Evolutionary conservation across 257 asterid species (phyloP), one percentile per base, ranked within the genome.

Genomic region (Petunia axillaris): DNA sequence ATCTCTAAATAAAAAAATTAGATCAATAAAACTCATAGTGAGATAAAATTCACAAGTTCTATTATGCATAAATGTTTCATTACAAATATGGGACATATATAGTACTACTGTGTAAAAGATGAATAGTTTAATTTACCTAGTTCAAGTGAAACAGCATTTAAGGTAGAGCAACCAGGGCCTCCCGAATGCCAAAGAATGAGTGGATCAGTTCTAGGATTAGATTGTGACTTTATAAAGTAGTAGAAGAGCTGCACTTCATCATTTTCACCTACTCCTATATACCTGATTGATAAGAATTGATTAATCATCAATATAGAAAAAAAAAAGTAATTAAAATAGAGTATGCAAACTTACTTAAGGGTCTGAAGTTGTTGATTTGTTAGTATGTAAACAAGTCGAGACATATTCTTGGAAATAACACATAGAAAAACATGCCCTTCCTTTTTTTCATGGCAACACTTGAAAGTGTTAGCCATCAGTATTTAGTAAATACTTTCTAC

Each of bases 81-180:
- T n/a, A 16, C 37, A n/a, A n/a, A n/a, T n/a, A n/a, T n/a, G n/a
- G n/a, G n/a, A n/a, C n/a, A n/a, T 58, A 58, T n/a, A 60, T 60
- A n/a, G 6, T 60, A 4, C 15, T 14, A 5, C 35, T 9, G 25
- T 6, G 35, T 60, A 14, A 14, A 14, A 60, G 38, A 38, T 2
- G 6, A 60, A 60, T 14, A 2, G 66, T 25, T n/a, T n/a, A 60
- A 38, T 60, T n/a, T 75, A 76, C 80, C 80, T 1, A 16, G 53
- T 35, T 76, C 67, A 38, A 3, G 38, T 38, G 15, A 3, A 35
- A 76, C 15, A 0, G 37, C 62, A n/a, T 44, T 53, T 50, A 76
- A 11, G 37, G 44, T 66, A 8, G 80, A 76, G 68, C 80, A 76
- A 38, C 67, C 80, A 52, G 79, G 79, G 0, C 79, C 79, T 16